Evolutionary conservation across 495 filamentous ascomycete species (phyloP).

Genomic region (Ascodesmis nigricans): DNA sequence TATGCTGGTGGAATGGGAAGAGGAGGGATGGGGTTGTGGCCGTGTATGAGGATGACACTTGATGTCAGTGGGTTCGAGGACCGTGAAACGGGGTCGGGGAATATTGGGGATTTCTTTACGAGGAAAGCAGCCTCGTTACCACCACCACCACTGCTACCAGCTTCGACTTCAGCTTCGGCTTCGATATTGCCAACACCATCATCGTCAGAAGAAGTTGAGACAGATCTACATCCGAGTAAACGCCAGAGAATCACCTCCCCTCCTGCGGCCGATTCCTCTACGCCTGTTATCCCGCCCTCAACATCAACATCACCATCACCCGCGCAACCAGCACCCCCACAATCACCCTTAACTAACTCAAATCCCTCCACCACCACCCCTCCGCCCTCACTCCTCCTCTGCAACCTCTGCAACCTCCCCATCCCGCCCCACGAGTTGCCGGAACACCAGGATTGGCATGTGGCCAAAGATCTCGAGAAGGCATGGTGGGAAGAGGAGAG

Average conservation of each 20-base stretch:
- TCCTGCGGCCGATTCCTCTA: conserved; percentile 6
- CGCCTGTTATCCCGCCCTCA: background rate
- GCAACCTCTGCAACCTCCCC: conserved; percentile 30
- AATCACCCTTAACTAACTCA: conserved; percentile 6
- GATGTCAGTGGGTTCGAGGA: conserved; percentile 83
- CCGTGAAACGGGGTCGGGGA: conserved; percentile 55
- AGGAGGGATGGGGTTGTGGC: too few species aligned
- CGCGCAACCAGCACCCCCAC: conserved; percentile 13
- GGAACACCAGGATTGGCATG: conserved; percentile 89
- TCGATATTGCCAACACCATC: too few species aligned
- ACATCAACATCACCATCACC: background rate
- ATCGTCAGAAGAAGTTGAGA: conserved; percentile 27
- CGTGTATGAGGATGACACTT: conserved; percentile 63
- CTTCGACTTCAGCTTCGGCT: too few species aligned
- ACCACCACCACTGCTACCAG: conserved; percentile 15
- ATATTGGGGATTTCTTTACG: conserved; percentile 65
- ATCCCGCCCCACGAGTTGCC: conserved; percentile 35
- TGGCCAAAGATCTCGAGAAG: conserved; percentile 58
- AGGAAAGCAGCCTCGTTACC: conserved; percentile 23
- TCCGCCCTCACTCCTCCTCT: background rate
- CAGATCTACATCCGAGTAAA: background rate
- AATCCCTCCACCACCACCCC: background rate
- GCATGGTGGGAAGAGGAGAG: conserved; percentile 37
- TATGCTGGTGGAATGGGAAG: too few species aligned
- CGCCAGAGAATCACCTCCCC: conserved; percentile 2